Evolutionary conservation across 2,329 filamentous ascomycete genomes (phyloP).

Genomic region (Mycosphaerelloides madeirae): DNA sequence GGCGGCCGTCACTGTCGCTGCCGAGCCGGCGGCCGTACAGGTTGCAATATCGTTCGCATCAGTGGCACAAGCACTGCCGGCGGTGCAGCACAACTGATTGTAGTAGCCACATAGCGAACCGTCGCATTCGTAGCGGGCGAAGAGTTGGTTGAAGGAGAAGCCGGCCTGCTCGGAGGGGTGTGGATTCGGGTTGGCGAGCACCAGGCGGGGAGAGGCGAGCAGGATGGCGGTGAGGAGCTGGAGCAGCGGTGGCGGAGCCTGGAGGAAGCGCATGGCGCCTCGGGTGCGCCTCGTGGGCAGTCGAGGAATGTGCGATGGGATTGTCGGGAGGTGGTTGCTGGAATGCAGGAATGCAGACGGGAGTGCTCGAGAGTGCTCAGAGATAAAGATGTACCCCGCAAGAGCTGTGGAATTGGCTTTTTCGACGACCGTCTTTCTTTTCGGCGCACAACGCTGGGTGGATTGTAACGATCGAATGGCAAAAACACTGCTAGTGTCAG

Average conservation of each 20-base stretch:
- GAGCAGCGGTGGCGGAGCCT: constrained; percentile 23
- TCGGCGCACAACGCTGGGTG: too few species aligned
- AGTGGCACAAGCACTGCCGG: constrained; percentile 46
- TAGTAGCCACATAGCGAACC: constrained; percentile 50
- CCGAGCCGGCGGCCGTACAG: constrained; percentile 33
- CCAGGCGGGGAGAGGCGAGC: constrained; percentile 22
- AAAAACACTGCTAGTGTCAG: too few species aligned
- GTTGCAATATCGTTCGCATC: constrained; percentile 46
- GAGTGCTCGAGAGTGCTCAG: too few species aligned
- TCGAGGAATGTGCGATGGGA: background rate
- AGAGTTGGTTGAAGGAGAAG: constrained; percentile 33
- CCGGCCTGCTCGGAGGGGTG: constrained; percentile 24
- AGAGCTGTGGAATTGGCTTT: too few species aligned
- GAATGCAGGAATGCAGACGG: too few species aligned
- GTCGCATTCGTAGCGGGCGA: constrained; percentile 37
- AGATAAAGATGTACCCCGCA: too few species aligned
- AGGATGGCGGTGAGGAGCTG: constrained; percentile 28
- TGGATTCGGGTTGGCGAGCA: constrained; percentile 25
- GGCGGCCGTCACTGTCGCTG: constrained; percentile 21
- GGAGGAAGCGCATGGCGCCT: constrained; percentile 23
- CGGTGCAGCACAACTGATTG: constrained; percentile 47
- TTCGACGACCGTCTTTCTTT: too few species aligned
- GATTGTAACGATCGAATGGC: too few species aligned
- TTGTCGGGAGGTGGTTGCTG: background rate
- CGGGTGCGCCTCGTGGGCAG: background rate